Conservation (phyloP, 768 basidiomycete species). For the Collybiopsis confluens region DNA sequence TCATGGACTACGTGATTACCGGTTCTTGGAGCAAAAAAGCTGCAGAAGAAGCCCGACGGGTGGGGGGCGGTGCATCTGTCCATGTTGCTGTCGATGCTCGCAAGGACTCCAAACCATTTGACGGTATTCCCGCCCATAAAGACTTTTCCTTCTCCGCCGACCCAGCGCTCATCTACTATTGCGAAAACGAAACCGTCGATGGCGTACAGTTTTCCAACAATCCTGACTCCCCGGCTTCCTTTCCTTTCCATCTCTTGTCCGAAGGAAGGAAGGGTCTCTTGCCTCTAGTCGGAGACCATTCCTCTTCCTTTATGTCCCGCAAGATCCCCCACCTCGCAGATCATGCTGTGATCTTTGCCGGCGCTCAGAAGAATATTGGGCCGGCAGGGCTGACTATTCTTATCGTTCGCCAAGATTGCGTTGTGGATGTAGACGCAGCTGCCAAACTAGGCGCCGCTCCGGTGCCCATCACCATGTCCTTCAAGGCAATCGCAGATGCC, state of each 20-base stretch:
- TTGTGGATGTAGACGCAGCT: conserved; percentile 85
- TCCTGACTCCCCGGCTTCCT: conserved; percentile 50
- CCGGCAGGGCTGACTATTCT: conserved; percentile 91
- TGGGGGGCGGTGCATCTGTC: conserved; percentile 55
- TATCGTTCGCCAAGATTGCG: conserved; percentile 91
- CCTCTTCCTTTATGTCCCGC: conserved; percentile 94
- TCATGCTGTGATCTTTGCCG: conserved; percentile 94
- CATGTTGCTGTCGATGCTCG: conserved; percentile 74
- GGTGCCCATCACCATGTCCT: conserved; percentile 76
- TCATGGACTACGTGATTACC: conserved; percentile 86
- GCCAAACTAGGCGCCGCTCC: conserved; percentile 65
- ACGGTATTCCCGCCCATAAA: conserved; percentile 71
- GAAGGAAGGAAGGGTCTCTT: conserved; percentile 38
- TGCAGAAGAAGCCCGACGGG: conserved; percentile 71
- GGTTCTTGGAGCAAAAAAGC: conserved; percentile 93
- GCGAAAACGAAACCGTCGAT: conserved; percentile 98
- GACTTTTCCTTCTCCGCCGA: conserved; percentile 74
- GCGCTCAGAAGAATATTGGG: conserved; percentile 97
- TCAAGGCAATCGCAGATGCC: conserved; percentile 75
- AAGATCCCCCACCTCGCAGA: conserved; percentile 84
- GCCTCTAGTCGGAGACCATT: conserved; percentile 92
- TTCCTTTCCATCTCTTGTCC: conserved; percentile 78
- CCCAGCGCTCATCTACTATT: conserved; percentile 93
- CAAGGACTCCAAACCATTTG: conserved; percentile 64
- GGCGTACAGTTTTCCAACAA: conserved; percentile 83